phyloP scores from a whole-genome alignment of 306 rosid genomes.

The Boehmeria nivea region DNA sequence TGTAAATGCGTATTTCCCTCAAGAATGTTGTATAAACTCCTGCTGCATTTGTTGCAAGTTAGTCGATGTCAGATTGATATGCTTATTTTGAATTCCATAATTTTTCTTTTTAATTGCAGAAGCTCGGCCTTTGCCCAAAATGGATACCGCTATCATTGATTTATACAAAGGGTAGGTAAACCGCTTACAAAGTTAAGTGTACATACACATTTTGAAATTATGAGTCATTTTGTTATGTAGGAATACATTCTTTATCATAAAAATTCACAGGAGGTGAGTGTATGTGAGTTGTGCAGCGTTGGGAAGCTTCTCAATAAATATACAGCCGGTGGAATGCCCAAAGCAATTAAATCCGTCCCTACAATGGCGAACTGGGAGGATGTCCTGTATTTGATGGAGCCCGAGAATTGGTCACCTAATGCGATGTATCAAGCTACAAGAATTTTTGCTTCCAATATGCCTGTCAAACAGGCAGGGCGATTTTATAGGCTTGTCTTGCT shows the following conservation, averaged over 20 bases:
- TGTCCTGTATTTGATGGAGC: slow-evolving; percentile 71
- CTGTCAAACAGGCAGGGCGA: slow-evolving; percentile 63
- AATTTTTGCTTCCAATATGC: slow-evolving; percentile 75
- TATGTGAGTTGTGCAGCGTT: slow-evolving; percentile 39
- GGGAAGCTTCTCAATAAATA: slow-evolving; percentile 59
- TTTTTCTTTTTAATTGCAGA: slow-evolving; percentile 39
- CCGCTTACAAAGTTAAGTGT: not conserved
- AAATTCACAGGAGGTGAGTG: slow-evolving; percentile 1
- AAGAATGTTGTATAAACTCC: too few relatives aligned
- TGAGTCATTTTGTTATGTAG: not conserved
- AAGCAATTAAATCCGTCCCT: slow-evolving; percentile 71
- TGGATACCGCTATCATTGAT: slow-evolving; percentile 61
- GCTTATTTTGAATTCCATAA: too few relatives aligned
- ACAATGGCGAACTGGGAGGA: slow-evolving; percentile 75
- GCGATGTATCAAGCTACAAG: slow-evolving; percentile 83
- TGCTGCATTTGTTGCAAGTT: not conserved
- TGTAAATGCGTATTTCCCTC: too few relatives aligned
- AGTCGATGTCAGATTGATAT: not conserved
- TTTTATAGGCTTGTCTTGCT: slow-evolving; percentile 87
- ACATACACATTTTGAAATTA: not conserved
- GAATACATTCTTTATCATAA: not conserved
- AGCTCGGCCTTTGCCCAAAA: slow-evolving; percentile 54
- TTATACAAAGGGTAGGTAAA: slow-evolving; percentile 60
- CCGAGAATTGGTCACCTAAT: slow-evolving; percentile 92
- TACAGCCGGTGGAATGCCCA: slow-evolving; percentile 71